phyloP scores from a whole-genome alignment of 768 basidiomycete species.

The Leccinum fibrillosum region DNA sequence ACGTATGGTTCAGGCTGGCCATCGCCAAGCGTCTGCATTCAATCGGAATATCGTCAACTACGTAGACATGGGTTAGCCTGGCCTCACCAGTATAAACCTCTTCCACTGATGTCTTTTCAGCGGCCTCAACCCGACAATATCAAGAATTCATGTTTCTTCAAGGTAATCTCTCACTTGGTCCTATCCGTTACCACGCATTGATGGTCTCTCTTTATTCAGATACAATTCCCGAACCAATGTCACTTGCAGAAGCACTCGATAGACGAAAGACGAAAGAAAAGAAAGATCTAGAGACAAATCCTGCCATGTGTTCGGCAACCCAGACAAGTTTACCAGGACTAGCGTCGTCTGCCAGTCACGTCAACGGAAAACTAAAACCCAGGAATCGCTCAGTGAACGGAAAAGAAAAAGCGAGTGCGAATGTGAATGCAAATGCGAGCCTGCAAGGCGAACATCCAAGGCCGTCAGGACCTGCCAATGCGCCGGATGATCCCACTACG shows the following conservation, averaged over 20 bases:
- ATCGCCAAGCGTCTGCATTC: constrained; percentile 58
- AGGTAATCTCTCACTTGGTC: constrained; percentile 38
- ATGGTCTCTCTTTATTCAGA: constrained; percentile 38
- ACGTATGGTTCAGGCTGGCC: constrained; percentile 65
- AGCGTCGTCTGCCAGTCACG: constrained; percentile 13
- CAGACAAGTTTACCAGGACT: constrained; percentile 27
- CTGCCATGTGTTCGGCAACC: constrained; percentile 42
- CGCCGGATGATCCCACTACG: constrained; percentile 17
- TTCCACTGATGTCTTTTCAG: constrained; percentile 34
- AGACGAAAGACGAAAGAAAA: constrained; percentile 51
- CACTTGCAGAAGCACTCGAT: constrained; percentile 57
- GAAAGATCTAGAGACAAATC: constrained; percentile 57
- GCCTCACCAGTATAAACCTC: not conserved
- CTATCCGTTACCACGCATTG: not conserved
- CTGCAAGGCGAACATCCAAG: constrained; percentile 24
- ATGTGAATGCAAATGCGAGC: constrained; percentile 31
- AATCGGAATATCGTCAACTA: constrained; percentile 61
- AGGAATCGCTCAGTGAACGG: constrained; percentile 38
- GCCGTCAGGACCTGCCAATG: constrained; percentile 17
- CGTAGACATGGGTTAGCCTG: constrained; percentile 66
- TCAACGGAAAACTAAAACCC: constrained; percentile 37
- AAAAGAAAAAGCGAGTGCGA: constrained; percentile 33
- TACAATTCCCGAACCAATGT: constrained; percentile 61
- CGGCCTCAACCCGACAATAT: constrained; percentile 55
- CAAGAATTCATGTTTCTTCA: constrained; percentile 72